phyloP scores from a whole-genome alignment of 192 early-diverging fungal species.

The Coemansia sp. region DNA sequence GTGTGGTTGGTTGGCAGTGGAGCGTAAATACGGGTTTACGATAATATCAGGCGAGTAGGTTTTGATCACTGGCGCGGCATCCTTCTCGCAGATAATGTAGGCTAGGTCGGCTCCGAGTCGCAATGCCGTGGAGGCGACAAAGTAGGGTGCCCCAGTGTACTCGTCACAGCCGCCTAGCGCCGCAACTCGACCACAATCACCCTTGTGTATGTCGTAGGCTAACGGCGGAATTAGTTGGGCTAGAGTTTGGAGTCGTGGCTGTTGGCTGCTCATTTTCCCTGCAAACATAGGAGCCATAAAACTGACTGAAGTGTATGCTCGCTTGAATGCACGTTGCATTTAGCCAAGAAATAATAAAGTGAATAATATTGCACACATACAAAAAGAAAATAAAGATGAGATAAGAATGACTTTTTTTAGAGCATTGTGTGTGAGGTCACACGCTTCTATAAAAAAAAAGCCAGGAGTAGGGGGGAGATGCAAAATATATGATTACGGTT shows the following conservation, averaged over 20 bases:
- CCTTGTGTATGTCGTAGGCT: constrained; percentile 46
- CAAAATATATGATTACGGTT: background rate
- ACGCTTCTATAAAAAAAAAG: background rate
- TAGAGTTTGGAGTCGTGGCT: constrained; percentile 45
- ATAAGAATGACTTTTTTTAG: background rate
- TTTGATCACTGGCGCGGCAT: constrained; percentile 79
- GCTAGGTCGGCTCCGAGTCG: constrained; percentile 81
- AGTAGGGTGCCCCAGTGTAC: constrained; percentile 94
- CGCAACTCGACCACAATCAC: constrained; percentile 48
- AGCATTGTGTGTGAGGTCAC: background rate
- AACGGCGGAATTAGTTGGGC: constrained; percentile 52
- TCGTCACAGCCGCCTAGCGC: constrained; percentile 52
- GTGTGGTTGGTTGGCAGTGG: constrained; percentile 23
- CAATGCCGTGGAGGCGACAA: constrained; percentile 53
- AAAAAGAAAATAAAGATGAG: background rate
- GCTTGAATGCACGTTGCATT: constrained; percentile 31
- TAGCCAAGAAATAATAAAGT: background rate
- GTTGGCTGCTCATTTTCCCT: constrained; percentile 46
- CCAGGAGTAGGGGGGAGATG: background rate
- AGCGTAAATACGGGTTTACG: constrained; percentile 85
- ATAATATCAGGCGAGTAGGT: constrained; percentile 86
- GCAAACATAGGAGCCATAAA: constrained; percentile 49
- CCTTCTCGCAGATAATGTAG: constrained; percentile 84
- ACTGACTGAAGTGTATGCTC: constrained; percentile 41
- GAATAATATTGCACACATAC: background rate